Evolutionary conservation across 352 stramenopile genomes (phyloP).

Genomic region (Globisporangium splendens): DNA sequence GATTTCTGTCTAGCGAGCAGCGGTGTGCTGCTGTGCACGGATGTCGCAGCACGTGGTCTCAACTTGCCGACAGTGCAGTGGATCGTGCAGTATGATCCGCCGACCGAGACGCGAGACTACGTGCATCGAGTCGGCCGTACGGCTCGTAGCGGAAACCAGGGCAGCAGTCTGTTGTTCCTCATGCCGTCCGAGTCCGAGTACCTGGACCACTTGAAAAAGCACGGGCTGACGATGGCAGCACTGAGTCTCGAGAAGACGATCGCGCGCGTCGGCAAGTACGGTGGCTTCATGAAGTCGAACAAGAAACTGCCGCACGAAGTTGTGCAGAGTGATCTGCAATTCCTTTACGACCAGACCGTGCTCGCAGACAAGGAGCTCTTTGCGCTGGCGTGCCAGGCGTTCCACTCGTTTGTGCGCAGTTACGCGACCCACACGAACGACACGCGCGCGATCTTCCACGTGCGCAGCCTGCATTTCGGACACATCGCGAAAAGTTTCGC

Average conservation of each 20-base stretch:
- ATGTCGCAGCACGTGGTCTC: slow-evolving; percentile 97
- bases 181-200: slow-evolving; percentile 95
- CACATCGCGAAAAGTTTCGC: slow-evolving; percentile 94
- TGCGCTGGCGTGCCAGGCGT: slow-evolving; percentile 83
- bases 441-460: slow-evolving; percentile 90
- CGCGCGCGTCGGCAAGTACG: slow-evolving; percentile 53
- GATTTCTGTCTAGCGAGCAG: slow-evolving; percentile 89
- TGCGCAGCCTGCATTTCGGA: slow-evolving; percentile 91
- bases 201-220: slow-evolving; percentile 89
- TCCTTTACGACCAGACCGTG: slow-evolving; percentile 79
- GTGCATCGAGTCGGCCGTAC: slow-evolving; percentile 99
- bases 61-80: slow-evolving; percentile 97
- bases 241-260: slow-evolving; percentile 86
- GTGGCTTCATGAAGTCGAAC: slow-evolving; percentile 52
- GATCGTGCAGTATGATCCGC: slow-evolving; percentile 98
- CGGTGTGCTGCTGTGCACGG: slow-evolving; percentile 96
- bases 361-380: slow-evolving; percentile 84
- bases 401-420: slow-evolving; percentile 91
- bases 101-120: slow-evolving; percentile 98
- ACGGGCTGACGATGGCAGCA: slow-evolving; percentile 75
- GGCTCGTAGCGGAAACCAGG: slow-evolving; percentile 96
- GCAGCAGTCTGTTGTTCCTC: slow-evolving; percentile 96
- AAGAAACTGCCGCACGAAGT: slow-evolving; percentile 85
- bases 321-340: slow-evolving; percentile 77
- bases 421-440: slow-evolving; percentile 92